A percentile compares a stretch with the other conserved stretches of the same genome.
phyloP scores from a whole-genome alignment of 2,329 filamentous ascomycete species.

The Xylariaceae sp. region DNA sequence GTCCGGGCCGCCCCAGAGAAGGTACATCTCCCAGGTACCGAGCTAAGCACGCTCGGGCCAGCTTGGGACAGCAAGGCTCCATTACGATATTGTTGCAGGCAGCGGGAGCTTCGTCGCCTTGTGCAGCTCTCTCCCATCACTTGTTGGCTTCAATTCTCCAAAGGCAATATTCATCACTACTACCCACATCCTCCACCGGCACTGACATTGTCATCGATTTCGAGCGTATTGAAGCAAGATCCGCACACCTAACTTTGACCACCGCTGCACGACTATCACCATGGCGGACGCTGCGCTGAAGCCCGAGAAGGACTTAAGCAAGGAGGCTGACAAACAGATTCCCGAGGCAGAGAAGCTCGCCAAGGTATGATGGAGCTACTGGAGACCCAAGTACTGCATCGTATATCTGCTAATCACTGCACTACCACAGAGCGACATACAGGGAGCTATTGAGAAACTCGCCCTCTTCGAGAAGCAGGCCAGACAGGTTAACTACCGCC shows the following conservation, averaged over 20 bases:
- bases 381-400: no score
- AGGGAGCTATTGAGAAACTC: conserved; percentile 90
- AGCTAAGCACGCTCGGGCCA: background rate
- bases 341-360: conserved; percentile 87
- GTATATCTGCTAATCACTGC: conserved; percentile 3
- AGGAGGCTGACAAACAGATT: conserved; percentile 89
- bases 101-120: conserved; percentile 17
- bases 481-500: conserved; percentile 64
- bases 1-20: no score
- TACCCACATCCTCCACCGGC: background rate
- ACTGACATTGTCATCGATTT: background rate
- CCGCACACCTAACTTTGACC: background rate
- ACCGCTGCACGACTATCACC: conserved; percentile 25
- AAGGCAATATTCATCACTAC: background rate
- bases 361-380: no score
- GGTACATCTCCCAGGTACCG: no score
- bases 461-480: conserved; percentile 91
- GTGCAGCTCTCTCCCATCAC: conserved; percentile 6
- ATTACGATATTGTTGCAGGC: conserved; percentile 7
- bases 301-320: conserved; percentile 98
- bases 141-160: conserved; percentile 2
- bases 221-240: background rate
- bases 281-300: conserved; percentile 85
- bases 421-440: conserved; percentile 62
- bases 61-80: conserved; percentile 3